A percentile compares a stretch with the other conserved stretches of the same genome.
These are phyloP conservation scores for Cercospora brassicicola DNA, from an alignment of 2,329 filamentous ascomycete genomes.

Conservation along the genomic window DNA sequence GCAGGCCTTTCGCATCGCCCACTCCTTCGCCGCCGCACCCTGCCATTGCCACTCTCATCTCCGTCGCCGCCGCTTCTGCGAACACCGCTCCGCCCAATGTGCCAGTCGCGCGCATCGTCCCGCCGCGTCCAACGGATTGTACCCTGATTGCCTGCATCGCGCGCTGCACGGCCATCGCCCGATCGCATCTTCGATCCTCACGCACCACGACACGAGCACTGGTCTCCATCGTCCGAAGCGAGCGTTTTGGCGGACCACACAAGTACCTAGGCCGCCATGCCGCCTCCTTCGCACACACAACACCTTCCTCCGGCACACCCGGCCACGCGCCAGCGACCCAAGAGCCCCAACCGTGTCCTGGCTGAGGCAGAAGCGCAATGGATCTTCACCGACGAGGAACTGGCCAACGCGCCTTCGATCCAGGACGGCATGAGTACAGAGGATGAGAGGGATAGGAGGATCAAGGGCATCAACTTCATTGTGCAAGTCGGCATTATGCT, in stretches of 20 bases:
- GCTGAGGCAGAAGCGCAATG: conserved; percentile 69
- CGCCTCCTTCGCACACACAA: conserved; percentile 21
- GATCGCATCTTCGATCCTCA: conserved; percentile 4
- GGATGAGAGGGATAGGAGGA: conserved; percentile 76
- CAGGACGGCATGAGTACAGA: conserved; percentile 74
- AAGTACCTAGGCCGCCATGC: conserved; percentile 15
- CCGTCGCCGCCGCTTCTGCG: not conserved
- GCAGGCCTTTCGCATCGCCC: not conserved
- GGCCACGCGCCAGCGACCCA: conserved; percentile 40
- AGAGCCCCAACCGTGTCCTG: conserved; percentile 49
- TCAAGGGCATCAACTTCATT: conserved; percentile 96
- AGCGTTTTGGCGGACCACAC: conserved; percentile 3
- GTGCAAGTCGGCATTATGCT: conserved; percentile 90
- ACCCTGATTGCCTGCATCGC: not conserved
- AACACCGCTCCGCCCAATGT: not conserved
- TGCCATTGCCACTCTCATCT: not conserved
- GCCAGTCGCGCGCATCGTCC: not conserved
- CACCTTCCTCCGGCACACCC: conserved; percentile 44
- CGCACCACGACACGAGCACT: not conserved
- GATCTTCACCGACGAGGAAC: conserved; percentile 83
- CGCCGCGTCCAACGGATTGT: conserved; percentile 1
- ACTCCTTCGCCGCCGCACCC: not conserved
- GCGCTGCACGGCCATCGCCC: conserved; percentile 1
- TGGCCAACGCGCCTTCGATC: conserved; percentile 78
- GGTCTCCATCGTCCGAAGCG: not conserved